Evolutionary conservation across 2,329 filamentous ascomycete species (phyloP), one percentile per base, ranked within the genome.

Genomic region (Pestalotiopsis sp.): DNA sequence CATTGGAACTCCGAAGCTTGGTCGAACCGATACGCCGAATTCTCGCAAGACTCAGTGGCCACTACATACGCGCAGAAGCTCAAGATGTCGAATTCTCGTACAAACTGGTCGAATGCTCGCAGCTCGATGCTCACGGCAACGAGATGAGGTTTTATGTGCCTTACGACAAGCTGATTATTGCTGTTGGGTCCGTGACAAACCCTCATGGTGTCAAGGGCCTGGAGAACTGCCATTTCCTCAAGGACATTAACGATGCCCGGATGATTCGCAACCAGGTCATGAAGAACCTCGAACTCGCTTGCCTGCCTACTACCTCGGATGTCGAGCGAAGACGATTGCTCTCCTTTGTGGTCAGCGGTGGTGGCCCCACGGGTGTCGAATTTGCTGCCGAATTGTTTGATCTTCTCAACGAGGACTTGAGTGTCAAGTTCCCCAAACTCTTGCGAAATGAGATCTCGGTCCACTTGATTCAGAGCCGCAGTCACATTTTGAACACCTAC

Each of bases 391-490:
- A 99, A 79, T 87, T 99, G 6, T 98, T 93, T 79, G 96, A 99
- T 80, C 91, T 99, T 80, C 86, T 99, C 17, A 99, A 99, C 77
- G 97, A 99, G 79, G 96, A 99, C 78, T 82, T 99, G 58, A 91
- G 91, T 58, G 85, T 87, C 66, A 90, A 92, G 74, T 99, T 97
- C 80, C 96, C 96, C 2, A 91, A 91, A 71, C 89, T 99, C 38
- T 82, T 99, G n/a, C 90, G 96, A 70, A 98, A 98, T 78, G 94
- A 99, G 79, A 97, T 99, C 63, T 98, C 96, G 0, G 95, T 99
- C 1, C 97, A 99, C 77, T 87, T 99, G 61, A 98, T 99, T 71
- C 96, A 99, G 78, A 97, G 94, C 75, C 90, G 96, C 69, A 91
- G 92, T 56, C 96, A 99, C 75, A 99, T 99, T 72, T 86, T 99